These are phyloP conservation scores for Pleurotus djamor DNA, from an alignment of 768 basidiomycete species.

Conservation along the genomic window DNA sequence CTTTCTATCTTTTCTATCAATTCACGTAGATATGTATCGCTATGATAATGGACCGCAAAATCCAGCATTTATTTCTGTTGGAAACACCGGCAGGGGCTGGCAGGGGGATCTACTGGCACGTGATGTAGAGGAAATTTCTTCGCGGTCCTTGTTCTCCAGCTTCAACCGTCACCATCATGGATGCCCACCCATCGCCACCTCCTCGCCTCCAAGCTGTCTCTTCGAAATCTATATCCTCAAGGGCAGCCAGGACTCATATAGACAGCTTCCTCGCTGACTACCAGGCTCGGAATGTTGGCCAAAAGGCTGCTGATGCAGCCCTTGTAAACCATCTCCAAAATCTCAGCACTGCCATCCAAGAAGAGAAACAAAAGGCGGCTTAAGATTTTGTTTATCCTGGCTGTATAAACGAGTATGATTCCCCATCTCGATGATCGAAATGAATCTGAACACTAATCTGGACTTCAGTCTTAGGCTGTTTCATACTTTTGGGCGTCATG, in stretches of 20 bases:
- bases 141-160: background rate
- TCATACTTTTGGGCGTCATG: too few species aligned
- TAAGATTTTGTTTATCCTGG: too few species aligned
- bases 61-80: background rate
- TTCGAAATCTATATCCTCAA: conserved; percentile 33
- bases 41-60: background rate
- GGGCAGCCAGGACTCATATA: conserved; percentile 34
- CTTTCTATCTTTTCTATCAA: background rate
- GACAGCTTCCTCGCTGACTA: conserved; percentile 49
- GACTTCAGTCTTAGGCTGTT: too few species aligned
- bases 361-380: conserved; percentile 29
- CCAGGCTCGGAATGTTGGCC: conserved; percentile 39
- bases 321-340: conserved; percentile 62
- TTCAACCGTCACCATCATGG: conserved; percentile 29
- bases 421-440: too few species aligned
- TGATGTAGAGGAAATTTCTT: background rate
- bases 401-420: too few species aligned
- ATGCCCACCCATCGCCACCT: conserved; percentile 45
- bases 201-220: conserved; percentile 39
- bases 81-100: background rate
- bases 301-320: conserved; percentile 50
- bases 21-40: background rate
- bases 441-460: too few species aligned
- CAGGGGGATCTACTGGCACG: background rate
- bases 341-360: conserved; percentile 47